Evolutionary conservation across 1,284 basidiomycete genomes (phyloP), one percentile per base, ranked within the genome.

Genomic region (Sanghuangporus baumii): DNA sequence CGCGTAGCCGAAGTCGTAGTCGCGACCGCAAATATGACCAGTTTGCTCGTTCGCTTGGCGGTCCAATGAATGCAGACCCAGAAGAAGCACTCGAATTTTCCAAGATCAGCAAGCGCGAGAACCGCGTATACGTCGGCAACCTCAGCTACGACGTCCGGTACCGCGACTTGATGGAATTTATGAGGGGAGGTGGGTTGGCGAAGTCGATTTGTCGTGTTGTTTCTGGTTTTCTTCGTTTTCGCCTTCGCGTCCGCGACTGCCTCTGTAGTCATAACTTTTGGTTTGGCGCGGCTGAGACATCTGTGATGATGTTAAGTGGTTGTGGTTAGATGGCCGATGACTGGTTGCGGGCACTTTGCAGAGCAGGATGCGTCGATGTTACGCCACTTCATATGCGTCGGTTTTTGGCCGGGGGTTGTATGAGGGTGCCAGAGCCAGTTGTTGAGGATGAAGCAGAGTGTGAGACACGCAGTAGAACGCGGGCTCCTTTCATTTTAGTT

Each of bases 171-270:
- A 94, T 95, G 85, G 91, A 95, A 87, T 96, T 96, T 75, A 96
- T 96, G 93, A 85, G 90, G 87, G 92, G 93, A 94, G 94, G 95
- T 97, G 92, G 88, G 94, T 96, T 78, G 86, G 85, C 85, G 86
- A 81, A 81, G 83, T 60, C 56, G 57, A 60, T 62, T 62, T 59
- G 63, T 62, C 67, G 65, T 59, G 66, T 64, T 62, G 61, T 62
- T 65, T 55, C 59, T 64, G 57, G 66, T 60, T 57, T 59, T 59
- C 38, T 60, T 57, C 38, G 59, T 40, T 50, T 43, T 41, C 38
- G 31, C 36, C 9, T 41, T 55, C 36, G 20, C 26, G 40, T 57
- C 50, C 20, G 57, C 43, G 43, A 46, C 43, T 46, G 43, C 43
- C 18, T 46, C 14, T 36, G 47, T 31, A 40, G 23, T 46, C 23